Base-by-base conservation (phyloP, 345 rosid genomes). In the Bretschneidera sinensis region DNA sequence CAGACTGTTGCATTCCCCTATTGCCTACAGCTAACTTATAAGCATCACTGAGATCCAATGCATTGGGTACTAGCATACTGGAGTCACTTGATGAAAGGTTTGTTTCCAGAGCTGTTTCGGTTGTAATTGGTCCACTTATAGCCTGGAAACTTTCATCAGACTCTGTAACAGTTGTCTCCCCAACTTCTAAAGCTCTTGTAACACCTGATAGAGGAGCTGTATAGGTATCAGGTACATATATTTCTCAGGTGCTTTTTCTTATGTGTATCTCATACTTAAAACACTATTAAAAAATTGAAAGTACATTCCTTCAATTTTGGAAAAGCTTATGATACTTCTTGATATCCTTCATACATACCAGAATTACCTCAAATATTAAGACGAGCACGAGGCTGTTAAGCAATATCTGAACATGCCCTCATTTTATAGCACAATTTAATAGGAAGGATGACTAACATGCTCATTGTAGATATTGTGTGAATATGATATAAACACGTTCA, bases 11-110 rank as follows among this genome's bases (percentile, higher is more conserved):
- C 48, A 79, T 83, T 56, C 79, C 84, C 56, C 76, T 82, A 55
- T 69, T 85, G 49, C 85, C 79, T 49, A 83, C 78, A 48, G 87
- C 87, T 55, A 80, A 68, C 76, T 81, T 90, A 75, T 89, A 94
- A 62, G 99, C 96, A 70, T 85, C 97, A 2, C 86, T 71, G 51
- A 89, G 96, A 70, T 94, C 89, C 74, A 85, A 58, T 20, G 70
- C 61, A 51, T 72, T 86, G 54, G 76, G 49, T 1, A 18, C 59
- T 68, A 68, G 82, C 22, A 25, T 55, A 65, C 83, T 63, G 67
- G 59, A 69, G 28, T 78, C 83, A 28, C 64, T 67, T 21, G 76
- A 72, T 60, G 50, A 61, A 24, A 58, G 63, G 52, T 79, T 85
- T 61, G 64, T 60, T 74, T 85, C 84, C 20, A 39, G 28, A 24